Base-by-base conservation (phyloP, 2,329 filamentous ascomycete species). In the Aspergillus sp. region DNA sequence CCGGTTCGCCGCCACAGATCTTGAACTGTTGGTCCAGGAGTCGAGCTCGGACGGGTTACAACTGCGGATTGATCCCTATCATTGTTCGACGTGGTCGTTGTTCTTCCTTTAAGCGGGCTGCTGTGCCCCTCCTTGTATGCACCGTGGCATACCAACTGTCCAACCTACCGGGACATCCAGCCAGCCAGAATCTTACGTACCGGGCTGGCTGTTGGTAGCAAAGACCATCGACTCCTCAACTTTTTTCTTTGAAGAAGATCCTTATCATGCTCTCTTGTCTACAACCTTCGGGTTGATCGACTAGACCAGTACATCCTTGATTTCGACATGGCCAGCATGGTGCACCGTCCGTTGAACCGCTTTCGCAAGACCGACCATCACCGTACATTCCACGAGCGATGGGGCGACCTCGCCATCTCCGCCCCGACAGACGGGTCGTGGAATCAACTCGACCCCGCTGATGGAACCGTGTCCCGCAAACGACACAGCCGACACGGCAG, bases 351-450 rank as follows among this genome's bases (percentile, higher is more conserved):
- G 17, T 58, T 72, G 44, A 57, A 59, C 46, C 56, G 66, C 16
- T 64, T 72, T 45, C 69, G 68, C 54, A 66, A 62, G 42, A 48
- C 59, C 17, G 64, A 65, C 19, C 38, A 54, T 38, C 40, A 56
- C 5, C 66, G 62, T 32, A 64, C 62, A 6, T 64, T 71, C 10
- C 70, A 75, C 50, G 55, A 71, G 47, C 62, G 72, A 51, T 74
- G 71, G 70, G 72, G 72, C 3, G 72, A 75, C 50, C 63, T 66
- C 32, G 49, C 60, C 21, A 74, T 74, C 32, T 68, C 68, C 1
- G 67, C 67, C 31, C 72, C 71, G 5, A 68, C 70, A 20, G 66
- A 69, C 32, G 70, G 70, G 3, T 68, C 71, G 36, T 73, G 71
- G 71, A 72, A 65, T 21, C 69, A 71, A 49, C 63, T 64, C 42